These are phyloP conservation scores for Globisporangium polare DNA, from an alignment of 352 stramenopile genomes.

Conservation along the genomic window DNA sequence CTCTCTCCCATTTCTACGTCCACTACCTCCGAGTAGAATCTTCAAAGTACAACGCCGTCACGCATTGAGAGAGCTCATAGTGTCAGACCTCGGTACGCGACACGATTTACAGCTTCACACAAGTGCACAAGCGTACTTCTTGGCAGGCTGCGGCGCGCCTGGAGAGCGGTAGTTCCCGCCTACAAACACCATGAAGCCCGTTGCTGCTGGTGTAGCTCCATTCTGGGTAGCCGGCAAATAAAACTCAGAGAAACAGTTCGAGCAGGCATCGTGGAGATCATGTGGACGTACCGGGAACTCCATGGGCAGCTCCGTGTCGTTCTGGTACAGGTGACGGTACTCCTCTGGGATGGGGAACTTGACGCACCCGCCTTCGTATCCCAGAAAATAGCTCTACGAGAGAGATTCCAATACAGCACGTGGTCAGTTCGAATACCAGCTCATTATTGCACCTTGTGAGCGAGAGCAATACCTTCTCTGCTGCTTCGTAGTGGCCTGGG, in stretches of 20 bases:
- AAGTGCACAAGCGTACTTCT: slow-evolving; percentile 30
- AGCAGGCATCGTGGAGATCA: neutral
- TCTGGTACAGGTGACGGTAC: slow-evolving; percentile 69
- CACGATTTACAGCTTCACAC: neutral
- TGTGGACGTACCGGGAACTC: slow-evolving; percentile 61
- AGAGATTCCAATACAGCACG: neutral
- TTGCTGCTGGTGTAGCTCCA: slow-evolving; percentile 66
- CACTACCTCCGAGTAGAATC: slow-evolving; percentile 76
- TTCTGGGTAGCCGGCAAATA: slow-evolving; percentile 34
- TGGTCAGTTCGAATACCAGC: too few species aligned
- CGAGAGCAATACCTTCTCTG: slow-evolving; percentile 62
- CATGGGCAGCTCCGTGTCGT: slow-evolving; percentile 71
- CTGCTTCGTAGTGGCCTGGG: slow-evolving; percentile 62
- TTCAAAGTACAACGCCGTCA: slow-evolving; percentile 7
- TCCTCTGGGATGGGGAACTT: slow-evolving; percentile 76
- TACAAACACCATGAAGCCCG: slow-evolving; percentile 62
- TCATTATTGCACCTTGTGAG: too few species aligned
- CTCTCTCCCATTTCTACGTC: slow-evolving; percentile 43
- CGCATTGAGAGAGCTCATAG: neutral
- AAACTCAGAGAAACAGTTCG: neutral
- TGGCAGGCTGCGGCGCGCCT: slow-evolving; percentile 32
- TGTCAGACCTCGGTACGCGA: neutral
- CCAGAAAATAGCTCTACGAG: slow-evolving; percentile 60
- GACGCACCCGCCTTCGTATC: slow-evolving; percentile 67
- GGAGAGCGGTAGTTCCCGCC: slow-evolving; percentile 43